Conservation (phyloP, 2,329 filamentous ascomycete genomes). For the Cladosporium velox region DNA sequence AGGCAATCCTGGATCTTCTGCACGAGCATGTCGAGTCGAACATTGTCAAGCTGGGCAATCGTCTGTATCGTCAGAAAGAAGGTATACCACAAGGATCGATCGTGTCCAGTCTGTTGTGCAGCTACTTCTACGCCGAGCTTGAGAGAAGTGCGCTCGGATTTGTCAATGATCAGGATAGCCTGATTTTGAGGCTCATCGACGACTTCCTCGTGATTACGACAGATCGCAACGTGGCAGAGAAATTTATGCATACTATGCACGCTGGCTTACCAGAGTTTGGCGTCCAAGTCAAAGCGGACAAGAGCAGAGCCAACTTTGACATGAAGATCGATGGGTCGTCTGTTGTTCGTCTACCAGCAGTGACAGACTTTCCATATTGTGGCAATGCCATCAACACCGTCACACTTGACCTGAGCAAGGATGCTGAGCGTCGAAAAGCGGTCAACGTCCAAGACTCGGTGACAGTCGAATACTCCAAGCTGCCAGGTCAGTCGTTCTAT, state of each 20-base stretch:
- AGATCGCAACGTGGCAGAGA: constrained; percentile 63
- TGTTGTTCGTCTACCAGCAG: constrained; percentile 51
- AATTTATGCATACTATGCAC: constrained; percentile 81
- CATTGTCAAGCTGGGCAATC: constrained; percentile 84
- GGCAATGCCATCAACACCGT: constrained; percentile 73
- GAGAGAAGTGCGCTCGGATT: constrained; percentile 72
- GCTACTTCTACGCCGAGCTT: constrained; percentile 91
- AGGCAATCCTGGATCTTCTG: constrained; percentile 68
- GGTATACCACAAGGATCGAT: constrained; percentile 95
- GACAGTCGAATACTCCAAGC: constrained; percentile 73
- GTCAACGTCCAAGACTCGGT: constrained; percentile 66
- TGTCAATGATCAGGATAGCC: constrained; percentile 53
- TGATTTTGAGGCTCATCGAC: constrained; percentile 83
- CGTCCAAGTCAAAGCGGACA: constrained; percentile 71
- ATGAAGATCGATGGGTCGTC: constrained; percentile 56
- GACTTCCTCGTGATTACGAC: constrained; percentile 90
- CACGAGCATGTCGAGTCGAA: constrained; percentile 81
- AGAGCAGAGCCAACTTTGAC: constrained; percentile 85
- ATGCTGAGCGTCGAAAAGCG: constrained; percentile 57
- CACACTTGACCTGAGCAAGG: constrained; percentile 74
- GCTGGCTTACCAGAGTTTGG: constrained; percentile 76
- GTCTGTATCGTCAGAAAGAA: constrained; percentile 79
- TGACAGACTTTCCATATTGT: constrained; percentile 80
- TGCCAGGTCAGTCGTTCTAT: constrained; percentile 75
- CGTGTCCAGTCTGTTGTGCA: constrained; percentile 83